Conservation (phyloP, 164 flowering plant genomes). For the Chimonanthus praecox region DNA sequence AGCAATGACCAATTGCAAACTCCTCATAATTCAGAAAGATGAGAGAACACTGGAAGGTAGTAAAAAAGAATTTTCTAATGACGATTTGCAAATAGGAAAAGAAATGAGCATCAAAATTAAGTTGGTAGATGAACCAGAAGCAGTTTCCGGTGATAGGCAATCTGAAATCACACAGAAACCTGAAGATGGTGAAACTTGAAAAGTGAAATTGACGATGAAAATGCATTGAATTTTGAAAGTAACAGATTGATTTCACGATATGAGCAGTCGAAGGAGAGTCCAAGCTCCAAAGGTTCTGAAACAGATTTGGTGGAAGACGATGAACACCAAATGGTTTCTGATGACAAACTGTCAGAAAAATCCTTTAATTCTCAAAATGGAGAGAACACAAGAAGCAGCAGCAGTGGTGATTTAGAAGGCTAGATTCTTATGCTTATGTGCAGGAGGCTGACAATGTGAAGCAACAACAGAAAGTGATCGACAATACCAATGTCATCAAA, state of each 20-base stretch:
- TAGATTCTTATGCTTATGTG: too few relatives aligned
- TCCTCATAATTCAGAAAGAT: background rate
- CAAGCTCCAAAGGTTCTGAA: background rate
- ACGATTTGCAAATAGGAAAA: background rate
- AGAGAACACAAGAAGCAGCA: too few relatives aligned
- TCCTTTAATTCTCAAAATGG: too few relatives aligned
- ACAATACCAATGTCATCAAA: too few relatives aligned
- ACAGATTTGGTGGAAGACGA: background rate
- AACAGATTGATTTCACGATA: background rate
- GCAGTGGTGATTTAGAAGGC: too few relatives aligned
- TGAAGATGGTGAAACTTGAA: background rate
- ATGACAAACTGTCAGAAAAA: too few relatives aligned
- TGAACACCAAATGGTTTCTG: too few relatives aligned
- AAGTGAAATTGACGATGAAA: background rate
- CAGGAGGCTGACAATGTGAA: too few relatives aligned
- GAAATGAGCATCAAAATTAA: background rate
- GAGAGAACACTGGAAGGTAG: background rate
- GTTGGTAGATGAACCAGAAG: background rate
- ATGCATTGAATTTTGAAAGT: background rate
- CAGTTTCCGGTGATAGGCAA: background rate
- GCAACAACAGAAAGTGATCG: too few relatives aligned
- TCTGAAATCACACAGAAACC: background rate
- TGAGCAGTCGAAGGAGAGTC: background rate
- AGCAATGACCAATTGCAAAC: background rate
- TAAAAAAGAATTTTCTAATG: background rate